Evolutionary conservation across 129 eudicot genomes (phyloP), one percentile per base, ranked within the genome.

Genomic region (Dittrichia graveolens): DNA sequence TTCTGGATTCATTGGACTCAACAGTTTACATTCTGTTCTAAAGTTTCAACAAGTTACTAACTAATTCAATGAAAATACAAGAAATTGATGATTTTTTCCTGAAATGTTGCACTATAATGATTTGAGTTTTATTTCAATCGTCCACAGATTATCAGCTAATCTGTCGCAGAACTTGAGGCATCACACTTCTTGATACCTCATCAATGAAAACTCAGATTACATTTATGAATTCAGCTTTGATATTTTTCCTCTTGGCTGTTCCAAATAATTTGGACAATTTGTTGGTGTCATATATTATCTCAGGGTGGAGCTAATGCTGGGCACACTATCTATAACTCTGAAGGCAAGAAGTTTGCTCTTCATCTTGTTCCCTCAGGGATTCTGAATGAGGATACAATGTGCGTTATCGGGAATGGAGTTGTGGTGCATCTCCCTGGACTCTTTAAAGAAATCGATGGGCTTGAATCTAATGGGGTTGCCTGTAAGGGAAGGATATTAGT

Each of bases 261-360:
- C 31, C 31, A 24, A 24, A 24, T 24, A 24, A 24, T 24, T 24
- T 24, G 31, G 31, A 24, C 31, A 2, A 24, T 24, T 60, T 46
- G 42, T 19, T 40, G 13, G 1, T 10, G 31, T 24, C 31, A 24
- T 24, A 24, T 24, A 24, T 24, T 24, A 24, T 24, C 31, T 24
- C 31, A 95, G 99, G 99, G 99, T 71, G 99, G 99, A 71, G 97
- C 99, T 59, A 95, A 95, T 79, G 99, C 99, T 61, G 99, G 99
- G 35, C 99, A 95, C 85, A 95, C 99, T 19, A 95, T 95, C 13
- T 95, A 95, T 44, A 88, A 95, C 57, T 83, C 97, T 4, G 97
- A 95, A 85, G 99, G 99, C 3, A 90, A 95, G 72, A 95, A 95
- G 76, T 95, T 95, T 85, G 96, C 99, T 6, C 96, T 95, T 64